These are phyloP conservation scores for Gaultheria prostrata DNA, from an alignment of 148 eudicot species.

Conservation along the genomic window DNA sequence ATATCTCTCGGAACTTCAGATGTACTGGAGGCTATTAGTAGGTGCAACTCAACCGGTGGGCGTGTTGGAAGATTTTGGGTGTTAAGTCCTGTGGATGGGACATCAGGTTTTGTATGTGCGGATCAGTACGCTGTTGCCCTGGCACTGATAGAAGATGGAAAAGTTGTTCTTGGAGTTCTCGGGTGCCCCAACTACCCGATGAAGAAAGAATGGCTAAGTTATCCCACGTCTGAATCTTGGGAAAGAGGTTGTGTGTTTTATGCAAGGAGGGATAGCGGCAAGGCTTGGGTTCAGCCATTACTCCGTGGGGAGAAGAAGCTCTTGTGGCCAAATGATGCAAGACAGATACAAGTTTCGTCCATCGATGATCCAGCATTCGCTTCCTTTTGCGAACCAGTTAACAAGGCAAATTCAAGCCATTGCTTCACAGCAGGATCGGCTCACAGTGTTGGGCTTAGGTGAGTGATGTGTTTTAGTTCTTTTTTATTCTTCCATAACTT, in stretches of 20 bases:
- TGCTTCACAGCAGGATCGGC: constrained; percentile 47
- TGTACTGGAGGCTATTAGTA: constrained; percentile 40
- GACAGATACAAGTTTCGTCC: constrained; percentile 35
- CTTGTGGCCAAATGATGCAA: constrained; percentile 42
- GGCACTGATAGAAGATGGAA: constrained; percentile 45
- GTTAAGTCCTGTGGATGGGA: constrained; percentile 46
- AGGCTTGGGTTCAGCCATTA: constrained; percentile 51
- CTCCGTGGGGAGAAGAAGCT: constrained; percentile 25
- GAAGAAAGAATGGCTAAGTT: constrained; percentile 39
- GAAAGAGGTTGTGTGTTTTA: constrained; percentile 41
- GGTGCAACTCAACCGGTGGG: constrained; percentile 37
- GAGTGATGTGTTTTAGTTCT: background rate
- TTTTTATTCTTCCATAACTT: background rate
- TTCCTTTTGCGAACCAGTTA: constrained; percentile 50
- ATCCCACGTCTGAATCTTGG: constrained; percentile 23
- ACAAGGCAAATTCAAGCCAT: constrained; percentile 47
- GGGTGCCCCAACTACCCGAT: constrained; percentile 53
- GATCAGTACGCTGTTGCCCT: constrained; percentile 48
- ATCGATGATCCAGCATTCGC: constrained; percentile 47
- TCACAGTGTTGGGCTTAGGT: constrained; percentile 50
- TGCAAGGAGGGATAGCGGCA: constrained; percentile 31
- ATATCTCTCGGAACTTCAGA: constrained; percentile 22
- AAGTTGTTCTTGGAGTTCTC: constrained; percentile 48
- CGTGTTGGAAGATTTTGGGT: constrained; percentile 42
- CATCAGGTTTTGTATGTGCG: constrained; percentile 42